phyloP scores from a whole-genome alignment of 2,329 filamentous ascomycete species.

The Fusarium fracticaudum region DNA sequence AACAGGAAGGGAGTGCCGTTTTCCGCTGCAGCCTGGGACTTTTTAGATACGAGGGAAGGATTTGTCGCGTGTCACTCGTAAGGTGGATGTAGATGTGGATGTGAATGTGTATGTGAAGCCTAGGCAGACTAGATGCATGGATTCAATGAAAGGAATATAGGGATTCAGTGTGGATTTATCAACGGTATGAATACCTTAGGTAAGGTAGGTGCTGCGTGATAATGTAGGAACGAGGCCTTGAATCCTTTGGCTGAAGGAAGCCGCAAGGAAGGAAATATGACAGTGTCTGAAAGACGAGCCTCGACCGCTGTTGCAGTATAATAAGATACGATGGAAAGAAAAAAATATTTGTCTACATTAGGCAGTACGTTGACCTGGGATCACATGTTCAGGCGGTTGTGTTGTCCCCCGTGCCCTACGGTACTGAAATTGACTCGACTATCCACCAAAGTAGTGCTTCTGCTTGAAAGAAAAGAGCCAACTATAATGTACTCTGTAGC shows the following conservation, averaged over 20 bases:
- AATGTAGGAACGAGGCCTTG: neutral
- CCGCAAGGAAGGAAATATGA: neutral
- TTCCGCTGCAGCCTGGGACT: conserved; percentile 22
- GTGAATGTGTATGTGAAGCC: neutral
- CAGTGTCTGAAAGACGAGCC: neutral
- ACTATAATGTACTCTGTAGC: neutral
- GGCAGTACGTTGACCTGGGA: neutral
- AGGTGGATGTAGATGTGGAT: neutral
- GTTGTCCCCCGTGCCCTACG: neutral
- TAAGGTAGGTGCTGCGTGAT: neutral
- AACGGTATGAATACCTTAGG: neutral
- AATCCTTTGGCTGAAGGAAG: neutral
- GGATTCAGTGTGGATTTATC: neutral
- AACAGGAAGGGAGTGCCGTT: conserved; percentile 17
- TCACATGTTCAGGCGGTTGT: conserved; percentile 24
- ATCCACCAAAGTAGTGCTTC: conserved; percentile 18
- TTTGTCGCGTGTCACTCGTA: conserved; percentile 29
- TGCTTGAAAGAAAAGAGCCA: conserved; percentile 10
- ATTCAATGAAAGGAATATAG: neutral
- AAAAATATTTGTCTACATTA: neutral
- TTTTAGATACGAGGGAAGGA: conserved; percentile 17
- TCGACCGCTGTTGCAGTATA: neutral
- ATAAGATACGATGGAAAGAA: neutral
- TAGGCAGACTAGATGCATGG: neutral
- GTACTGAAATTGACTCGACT: neutral